Base-by-base conservation (phyloP, 2,329 filamentous ascomycete genomes). In the Aspergillus sp. region DNA sequence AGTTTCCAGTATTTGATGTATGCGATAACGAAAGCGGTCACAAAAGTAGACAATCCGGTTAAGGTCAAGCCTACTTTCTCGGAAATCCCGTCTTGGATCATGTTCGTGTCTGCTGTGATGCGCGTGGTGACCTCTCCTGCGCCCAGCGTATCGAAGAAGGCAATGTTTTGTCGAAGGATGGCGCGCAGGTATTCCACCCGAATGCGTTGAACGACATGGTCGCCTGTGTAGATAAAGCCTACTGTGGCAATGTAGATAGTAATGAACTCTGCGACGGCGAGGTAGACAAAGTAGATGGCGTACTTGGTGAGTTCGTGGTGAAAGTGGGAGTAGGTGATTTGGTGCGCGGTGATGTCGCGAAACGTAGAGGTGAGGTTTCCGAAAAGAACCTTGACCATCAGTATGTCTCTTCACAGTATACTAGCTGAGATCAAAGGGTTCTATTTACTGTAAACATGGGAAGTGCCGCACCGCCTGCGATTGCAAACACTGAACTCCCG, bases 1-100 rank as follows among this genome's bases (percentile, higher is more conserved):
- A 97, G 81, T 76, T 95, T 96, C 93, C 93, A 97, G 76, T 89
- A 94, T 69, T 90, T 90, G 74, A 93, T 78, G 73, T 96, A 97
- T 1, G 90, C 91, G 67, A 98, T 93, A 56, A 96, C 80, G 66
- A 96, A 96, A 10, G 92, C 91, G 0, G 92, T 87, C 54, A 95
- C 78, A 71, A 97, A 96, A 6, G 90, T 92, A 2, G 91, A 87
- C 3, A 92, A 54, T 9, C 90, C 90, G 12, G 86, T 85, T 54
- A 96, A 72, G 0, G 90, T 91, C 63, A 96, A 77, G n/a, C 85
- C 86, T 47, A 95, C 84, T 78, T 96, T 96, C 75, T 96, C 90
- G 0, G 91, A 94, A 52, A 97, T 95, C 50, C 92, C 93, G 65
- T 96, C 92, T 75, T 96, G 93, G 56, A 97, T 88, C 52, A 95